phyloP scores from a whole-genome alignment of 352 stramenopile species.

The Blastocystis sp. region DNA sequence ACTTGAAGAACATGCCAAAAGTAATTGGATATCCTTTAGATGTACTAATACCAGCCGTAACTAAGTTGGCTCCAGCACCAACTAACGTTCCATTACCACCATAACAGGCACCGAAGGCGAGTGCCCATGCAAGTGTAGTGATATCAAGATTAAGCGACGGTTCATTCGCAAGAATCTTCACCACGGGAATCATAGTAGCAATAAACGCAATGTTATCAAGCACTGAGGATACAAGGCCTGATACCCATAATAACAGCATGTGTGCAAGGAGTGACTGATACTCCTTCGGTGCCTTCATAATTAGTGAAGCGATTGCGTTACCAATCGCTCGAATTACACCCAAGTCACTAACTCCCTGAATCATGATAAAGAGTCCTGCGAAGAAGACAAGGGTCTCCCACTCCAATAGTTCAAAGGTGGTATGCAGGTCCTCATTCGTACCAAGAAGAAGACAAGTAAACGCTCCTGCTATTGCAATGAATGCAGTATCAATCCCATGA shows the following conservation, averaged over 20 bases:
- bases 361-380: conserved; percentile 73
- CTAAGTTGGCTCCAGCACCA: conserved; percentile 73
- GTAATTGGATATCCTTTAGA: conserved; percentile 30
- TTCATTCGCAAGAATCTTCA: conserved; percentile 71
- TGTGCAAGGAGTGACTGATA: conserved; percentile 72
- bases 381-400: conserved; percentile 75
- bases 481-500: conserved; percentile 74
- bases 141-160: conserved; percentile 71
- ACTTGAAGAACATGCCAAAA: conserved; percentile 47
- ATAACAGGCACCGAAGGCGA: conserved; percentile 73
- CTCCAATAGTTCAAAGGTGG: conserved; percentile 72
- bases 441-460: conserved; percentile 73
- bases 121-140: conserved; percentile 72
- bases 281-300: conserved; percentile 70
- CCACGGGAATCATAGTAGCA: conserved; percentile 74
- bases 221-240: conserved; percentile 69
- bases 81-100: conserved; percentile 74
- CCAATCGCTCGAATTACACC: conserved; percentile 73
- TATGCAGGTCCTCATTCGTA: conserved; percentile 74
- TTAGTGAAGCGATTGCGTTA: conserved; percentile 70
- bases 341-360: conserved; percentile 73
- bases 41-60: conserved; percentile 71
- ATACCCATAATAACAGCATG: conserved; percentile 73
- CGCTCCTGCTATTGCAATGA: conserved; percentile 72
- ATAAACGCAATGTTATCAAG: conserved; percentile 73